Evolutionary conservation across 148 eudicot species (phyloP).

Genomic region (Pharnaceum exiguum): DNA sequence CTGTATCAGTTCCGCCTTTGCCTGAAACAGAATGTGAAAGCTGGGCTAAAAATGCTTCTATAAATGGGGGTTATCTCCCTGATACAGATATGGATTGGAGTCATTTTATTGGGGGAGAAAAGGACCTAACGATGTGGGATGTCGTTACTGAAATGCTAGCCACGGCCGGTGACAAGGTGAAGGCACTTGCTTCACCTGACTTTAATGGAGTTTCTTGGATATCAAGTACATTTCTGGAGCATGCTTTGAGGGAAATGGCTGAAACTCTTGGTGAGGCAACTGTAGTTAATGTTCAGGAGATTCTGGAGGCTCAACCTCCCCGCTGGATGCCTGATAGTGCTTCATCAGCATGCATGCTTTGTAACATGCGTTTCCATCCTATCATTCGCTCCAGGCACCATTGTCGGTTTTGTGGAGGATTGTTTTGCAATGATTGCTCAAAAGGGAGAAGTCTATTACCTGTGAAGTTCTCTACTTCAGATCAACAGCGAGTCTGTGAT

Average conservation of each 20-base stretch:
- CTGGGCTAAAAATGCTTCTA: conserved; percentile 40
- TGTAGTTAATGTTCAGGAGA: conserved; percentile 39
- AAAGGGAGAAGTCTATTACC: conserved; percentile 71
- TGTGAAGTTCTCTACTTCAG: conserved; percentile 39
- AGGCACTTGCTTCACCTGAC: conserved; percentile 50
- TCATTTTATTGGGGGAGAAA: conserved; percentile 56
- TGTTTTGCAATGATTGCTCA: conserved; percentile 60
- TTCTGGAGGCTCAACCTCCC: conserved; percentile 57
- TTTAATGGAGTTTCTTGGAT: conserved; percentile 48
- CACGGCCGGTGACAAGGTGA: conserved; percentile 60
- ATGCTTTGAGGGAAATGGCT: conserved; percentile 71
- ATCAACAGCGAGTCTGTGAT: conserved; percentile 66
- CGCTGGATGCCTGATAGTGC: conserved; percentile 72
- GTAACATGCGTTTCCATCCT: conserved; percentile 57
- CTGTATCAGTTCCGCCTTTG: conserved; percentile 59
- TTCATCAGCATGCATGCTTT: conserved; percentile 66
- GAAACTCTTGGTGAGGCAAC: conserved; percentile 64
- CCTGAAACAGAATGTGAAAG: conserved; percentile 39
- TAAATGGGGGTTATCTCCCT: conserved; percentile 42
- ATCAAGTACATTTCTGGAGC: conserved; percentile 44
- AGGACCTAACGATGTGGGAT: conserved; percentile 77
- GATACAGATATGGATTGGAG: conserved; percentile 56
- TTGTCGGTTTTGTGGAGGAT: conserved; percentile 70
- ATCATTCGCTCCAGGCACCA: conserved; percentile 70
- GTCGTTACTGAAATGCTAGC: conserved; percentile 53